Evolutionary conservation across 331 rosid genomes (phyloP).

Genomic region (Rosa hybrid): DNA sequence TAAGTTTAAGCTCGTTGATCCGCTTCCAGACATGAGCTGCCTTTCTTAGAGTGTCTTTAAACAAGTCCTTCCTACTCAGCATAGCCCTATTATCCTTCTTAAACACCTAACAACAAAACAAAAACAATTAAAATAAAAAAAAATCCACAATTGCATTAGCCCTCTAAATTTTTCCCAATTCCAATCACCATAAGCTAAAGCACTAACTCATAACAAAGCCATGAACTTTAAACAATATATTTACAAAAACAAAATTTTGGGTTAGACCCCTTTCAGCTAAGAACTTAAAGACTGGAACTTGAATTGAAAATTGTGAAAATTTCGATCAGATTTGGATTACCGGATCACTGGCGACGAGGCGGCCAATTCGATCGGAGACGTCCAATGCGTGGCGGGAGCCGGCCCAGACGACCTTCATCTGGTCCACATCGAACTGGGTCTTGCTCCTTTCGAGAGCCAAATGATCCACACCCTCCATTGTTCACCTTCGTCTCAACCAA

Average conservation of each 20-base stretch:
- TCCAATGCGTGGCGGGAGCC: constrained; percentile 72
- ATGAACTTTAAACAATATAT: not conserved
- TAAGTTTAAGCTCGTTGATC: constrained; percentile 74
- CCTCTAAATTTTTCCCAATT: not conserved
- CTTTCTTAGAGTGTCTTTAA: constrained; percentile 81
- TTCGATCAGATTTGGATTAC: constrained; percentile 35
- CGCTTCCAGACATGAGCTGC: constrained; percentile 84
- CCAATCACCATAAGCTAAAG: not conserved
- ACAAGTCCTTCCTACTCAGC: constrained; percentile 75
- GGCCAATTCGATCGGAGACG: constrained; percentile 84
- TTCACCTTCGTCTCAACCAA: too few relatives aligned
- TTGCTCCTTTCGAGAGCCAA: constrained; percentile 72
- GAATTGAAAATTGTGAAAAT: not conserved
- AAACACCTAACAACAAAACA: constrained; percentile 51
- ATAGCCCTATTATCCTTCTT: constrained; percentile 66
- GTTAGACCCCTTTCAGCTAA: not conserved
- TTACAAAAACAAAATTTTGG: not conserved
- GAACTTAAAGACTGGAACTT: not conserved
- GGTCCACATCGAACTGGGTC: constrained; percentile 74
- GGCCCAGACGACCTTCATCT: constrained; percentile 92
- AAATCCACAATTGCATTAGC: not conserved
- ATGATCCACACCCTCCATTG: constrained; percentile 72
- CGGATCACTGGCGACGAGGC: constrained; percentile 94
- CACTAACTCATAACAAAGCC: not conserved
- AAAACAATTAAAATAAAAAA: not conserved